Evolutionary conservation across 345 rosid genomes (phyloP).

Genomic region (Brassica rapa): DNA sequence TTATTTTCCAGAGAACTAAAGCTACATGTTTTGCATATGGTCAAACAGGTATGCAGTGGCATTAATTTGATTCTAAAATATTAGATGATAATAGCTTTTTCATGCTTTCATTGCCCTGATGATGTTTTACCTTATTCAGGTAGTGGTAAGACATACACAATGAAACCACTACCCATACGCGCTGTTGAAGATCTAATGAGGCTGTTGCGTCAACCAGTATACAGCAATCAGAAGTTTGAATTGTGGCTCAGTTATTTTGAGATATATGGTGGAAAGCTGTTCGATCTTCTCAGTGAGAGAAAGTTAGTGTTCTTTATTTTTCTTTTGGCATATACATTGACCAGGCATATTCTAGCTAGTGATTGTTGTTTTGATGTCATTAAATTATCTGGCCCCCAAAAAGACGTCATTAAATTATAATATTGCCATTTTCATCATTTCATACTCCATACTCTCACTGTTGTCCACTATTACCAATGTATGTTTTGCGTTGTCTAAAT

Average conservation of each 20-base stretch:
- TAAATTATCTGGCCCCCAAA: not conserved
- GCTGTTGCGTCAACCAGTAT: slow-evolving; percentile 2
- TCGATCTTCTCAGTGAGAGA: slow-evolving; percentile 5
- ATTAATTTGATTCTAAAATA: not conserved
- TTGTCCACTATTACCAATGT: not conserved
- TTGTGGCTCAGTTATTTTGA: not conserved
- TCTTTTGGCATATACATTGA: not conserved
- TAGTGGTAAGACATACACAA: not conserved
- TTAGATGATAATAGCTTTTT: not conserved
- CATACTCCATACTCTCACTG: not conserved
- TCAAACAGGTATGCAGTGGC: not conserved
- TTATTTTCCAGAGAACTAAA: slow-evolving; percentile 2
- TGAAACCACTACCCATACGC: slow-evolving; percentile 1
- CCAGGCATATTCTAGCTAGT: not conserved
- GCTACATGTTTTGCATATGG: slow-evolving; percentile 2
- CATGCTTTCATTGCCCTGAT: not conserved
- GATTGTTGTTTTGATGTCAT: not conserved
- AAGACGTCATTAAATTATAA: not conserved
- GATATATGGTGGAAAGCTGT: slow-evolving; percentile 4
- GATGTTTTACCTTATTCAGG: not conserved
- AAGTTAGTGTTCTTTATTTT: not conserved
- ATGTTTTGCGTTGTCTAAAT: not conserved
- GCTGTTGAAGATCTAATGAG: not conserved
- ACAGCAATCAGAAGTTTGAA: not conserved
- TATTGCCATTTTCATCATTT: not conserved